Evolutionary conservation across 2,329 filamentous ascomycete genomes (phyloP), one percentile per base, ranked within the genome.

Genomic region (Penicillium sp.): DNA sequence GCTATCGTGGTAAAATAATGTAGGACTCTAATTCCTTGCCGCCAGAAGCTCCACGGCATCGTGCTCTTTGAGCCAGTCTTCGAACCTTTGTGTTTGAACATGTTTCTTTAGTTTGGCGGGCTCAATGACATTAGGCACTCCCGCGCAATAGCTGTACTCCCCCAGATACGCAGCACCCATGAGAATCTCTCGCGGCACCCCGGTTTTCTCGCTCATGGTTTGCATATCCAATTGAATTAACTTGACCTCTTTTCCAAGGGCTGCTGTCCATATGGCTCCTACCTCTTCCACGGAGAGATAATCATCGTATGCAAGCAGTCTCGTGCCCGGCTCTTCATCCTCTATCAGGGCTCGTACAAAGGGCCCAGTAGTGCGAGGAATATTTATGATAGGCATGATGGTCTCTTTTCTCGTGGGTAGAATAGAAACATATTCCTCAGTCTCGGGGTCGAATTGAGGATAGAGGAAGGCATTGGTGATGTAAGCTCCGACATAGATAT

Each of bases 221-320:
- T 75, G 63, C 3, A 65, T 50, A 0, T 55, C 61, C 45, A 75
- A 49, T 7, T 69, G 54, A 2, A 73, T 54, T 13, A 73, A 64
- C 1, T 58, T 59, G 0, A 70, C 74, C n/a, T 71, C 53, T 21
- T 75, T 70, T 0, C 76, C 76, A 0, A 73, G 75, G 6, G 68
- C 67, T 29, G 55, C 67, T 2, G 64, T 64, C 74, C 77, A 81
- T 0, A 63, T 44, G 0, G 72, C 65, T 1, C 73, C 51, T 1
- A 69, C 59, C 31, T 80, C 67, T 0, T 53, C 58, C 0, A 77
- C 50, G 0, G 63, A 72, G 8, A 77, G 44, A 43, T 73, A 68
- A 43, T 69, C 72, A 44, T 80, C 74, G 51, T 78, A 81, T 1
- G 78, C 80, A 1, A 81, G 60, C 1, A 83, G 64, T 24, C 75